Evolutionary conservation across 805 yeast species (phyloP).

Genomic region (Blastobotrys americana): DNA sequence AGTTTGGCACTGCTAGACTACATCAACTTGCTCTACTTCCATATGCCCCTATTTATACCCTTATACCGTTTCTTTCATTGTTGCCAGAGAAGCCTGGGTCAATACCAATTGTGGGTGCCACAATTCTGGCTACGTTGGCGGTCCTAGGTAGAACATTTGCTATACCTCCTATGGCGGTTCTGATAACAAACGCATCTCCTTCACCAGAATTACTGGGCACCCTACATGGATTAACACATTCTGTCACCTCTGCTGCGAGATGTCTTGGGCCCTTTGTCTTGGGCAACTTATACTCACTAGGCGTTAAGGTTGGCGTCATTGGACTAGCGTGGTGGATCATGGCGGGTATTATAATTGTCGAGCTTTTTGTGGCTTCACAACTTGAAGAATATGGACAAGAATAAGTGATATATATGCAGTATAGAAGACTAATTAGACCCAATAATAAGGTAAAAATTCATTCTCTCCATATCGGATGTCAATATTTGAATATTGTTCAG

Average conservation of each 20-base stretch:
- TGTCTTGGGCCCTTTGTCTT: conserved; percentile 11
- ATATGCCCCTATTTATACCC: conserved; percentile 40
- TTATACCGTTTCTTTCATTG: conserved; percentile 37
- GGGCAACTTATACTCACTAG: conserved; percentile 12
- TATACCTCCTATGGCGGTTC: conserved; percentile 13
- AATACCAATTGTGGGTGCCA: neutral
- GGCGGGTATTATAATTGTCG: conserved; percentile 9
- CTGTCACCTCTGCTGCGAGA: conserved; percentile 8
- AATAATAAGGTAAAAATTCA: too few species aligned
- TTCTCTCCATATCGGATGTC: too few species aligned
- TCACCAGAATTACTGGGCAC: conserved; percentile 12
- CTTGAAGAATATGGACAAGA: conserved; percentile 3
- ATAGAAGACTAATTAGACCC: too few species aligned
- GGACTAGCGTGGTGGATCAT: conserved; percentile 15
- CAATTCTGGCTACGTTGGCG: conserved; percentile 2
- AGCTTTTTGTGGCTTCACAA: conserved; percentile 2
- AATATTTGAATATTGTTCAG: too few species aligned
- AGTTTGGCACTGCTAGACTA: conserved; percentile 37
- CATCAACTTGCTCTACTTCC: conserved; percentile 36
- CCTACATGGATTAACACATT: conserved; percentile 14
- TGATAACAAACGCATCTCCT: conserved; percentile 15
- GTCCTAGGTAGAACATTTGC: conserved; percentile 11
- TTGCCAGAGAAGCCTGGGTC: conserved; percentile 4
- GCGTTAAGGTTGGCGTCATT: conserved; percentile 8
- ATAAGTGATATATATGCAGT: too few species aligned